Percentiles rank a stretch among this genome's conserved stretches.
Evolutionary conservation across 2,329 filamentous ascomycete species (phyloP).

Genomic region (Beauveria medogensis): DNA sequence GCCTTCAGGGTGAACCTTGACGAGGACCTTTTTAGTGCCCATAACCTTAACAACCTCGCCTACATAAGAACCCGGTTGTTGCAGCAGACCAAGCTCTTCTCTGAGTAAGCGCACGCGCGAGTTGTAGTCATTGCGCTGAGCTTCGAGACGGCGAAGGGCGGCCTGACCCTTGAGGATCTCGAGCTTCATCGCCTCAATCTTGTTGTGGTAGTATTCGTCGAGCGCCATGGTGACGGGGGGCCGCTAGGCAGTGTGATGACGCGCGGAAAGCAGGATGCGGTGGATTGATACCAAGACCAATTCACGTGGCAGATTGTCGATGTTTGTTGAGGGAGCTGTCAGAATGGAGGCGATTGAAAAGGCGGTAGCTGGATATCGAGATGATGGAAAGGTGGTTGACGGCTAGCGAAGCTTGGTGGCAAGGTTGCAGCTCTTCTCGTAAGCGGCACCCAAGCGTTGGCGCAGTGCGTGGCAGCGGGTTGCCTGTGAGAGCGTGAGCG

Average conservation of each 20-base stretch:
- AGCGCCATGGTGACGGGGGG: conserved; percentile 71
- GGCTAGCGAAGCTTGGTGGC: conserved; percentile 15
- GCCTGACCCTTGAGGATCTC: conserved; percentile 99
- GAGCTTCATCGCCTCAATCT: conserved; percentile 99
- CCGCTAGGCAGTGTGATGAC: conserved; percentile 9
- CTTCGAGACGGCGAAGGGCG: conserved; percentile 86
- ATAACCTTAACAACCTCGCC: conserved; percentile 99
- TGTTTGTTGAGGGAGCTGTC: neutral
- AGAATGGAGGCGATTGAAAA: neutral
- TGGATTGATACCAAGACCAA: conserved; percentile 1
- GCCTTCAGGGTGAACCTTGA: conserved; percentile 97
- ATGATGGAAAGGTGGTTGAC: conserved; percentile 9
- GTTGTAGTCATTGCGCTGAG: conserved; percentile 98
- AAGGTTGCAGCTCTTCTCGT: conserved; percentile 20
- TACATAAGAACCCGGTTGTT: conserved; percentile 96
- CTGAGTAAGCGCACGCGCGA: conserved; percentile 88
- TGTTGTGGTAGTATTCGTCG: conserved; percentile 99
- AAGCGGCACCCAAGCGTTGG: conserved; percentile 13
- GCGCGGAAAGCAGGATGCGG: neutral
- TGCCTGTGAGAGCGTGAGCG: conserved; percentile 8
- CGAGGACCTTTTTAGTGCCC: conserved; percentile 97
- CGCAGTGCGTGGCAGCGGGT: conserved; percentile 9
- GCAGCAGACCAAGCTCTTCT: conserved; percentile 89
- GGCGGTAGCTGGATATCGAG: conserved; percentile 9
- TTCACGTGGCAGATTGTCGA: neutral